These are phyloP conservation scores for Roridomyces roridus DNA, from an alignment of 768 basidiomycete genomes.

Conservation along the genomic window DNA sequence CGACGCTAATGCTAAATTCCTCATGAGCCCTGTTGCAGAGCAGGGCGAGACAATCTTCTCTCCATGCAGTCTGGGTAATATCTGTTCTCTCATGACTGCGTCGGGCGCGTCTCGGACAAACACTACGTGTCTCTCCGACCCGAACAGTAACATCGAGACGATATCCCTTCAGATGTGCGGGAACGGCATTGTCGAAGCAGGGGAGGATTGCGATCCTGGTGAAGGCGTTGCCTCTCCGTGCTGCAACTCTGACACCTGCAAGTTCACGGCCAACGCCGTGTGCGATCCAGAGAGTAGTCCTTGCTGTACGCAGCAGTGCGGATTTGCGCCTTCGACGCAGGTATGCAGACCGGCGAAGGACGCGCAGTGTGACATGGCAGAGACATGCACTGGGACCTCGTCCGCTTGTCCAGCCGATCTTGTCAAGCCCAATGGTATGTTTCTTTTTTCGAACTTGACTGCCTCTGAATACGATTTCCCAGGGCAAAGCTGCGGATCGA, in stretches of 20 bases:
- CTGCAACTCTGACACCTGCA: constrained; percentile 78
- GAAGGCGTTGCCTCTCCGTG: constrained; percentile 63
- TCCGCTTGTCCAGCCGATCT: constrained; percentile 74
- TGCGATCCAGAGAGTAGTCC: constrained; percentile 81
- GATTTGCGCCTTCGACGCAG: constrained; percentile 68
- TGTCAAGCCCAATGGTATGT: constrained; percentile 64
- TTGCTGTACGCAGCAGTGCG: constrained; percentile 77
- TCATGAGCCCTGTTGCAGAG: constrained; percentile 85
- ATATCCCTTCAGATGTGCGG: constrained; percentile 79
- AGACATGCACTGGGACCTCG: constrained; percentile 79
- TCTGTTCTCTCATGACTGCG: constrained; percentile 74
- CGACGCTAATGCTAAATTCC: constrained; percentile 67
- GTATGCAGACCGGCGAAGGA: constrained; percentile 78
- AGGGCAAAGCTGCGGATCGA: constrained; percentile 71
- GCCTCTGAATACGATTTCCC: constrained; percentile 18
- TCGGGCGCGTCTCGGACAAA: constrained; percentile 53
- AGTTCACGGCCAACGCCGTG: constrained; percentile 70
- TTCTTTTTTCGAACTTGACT: neutral
- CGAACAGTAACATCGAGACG: constrained; percentile 48
- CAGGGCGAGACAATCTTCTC: constrained; percentile 74
- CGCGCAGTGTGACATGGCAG: constrained; percentile 68
- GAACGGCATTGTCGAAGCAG: constrained; percentile 81
- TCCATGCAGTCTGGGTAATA: constrained; percentile 82
- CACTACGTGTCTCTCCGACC: constrained; percentile 72
- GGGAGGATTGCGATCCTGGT: constrained; percentile 91